Percentiles rank a stretch among this genome's conserved stretches.
phyloP scores from a whole-genome alignment of 192 early-diverging fungal species.

The Backusella liffmaniae region DNA sequence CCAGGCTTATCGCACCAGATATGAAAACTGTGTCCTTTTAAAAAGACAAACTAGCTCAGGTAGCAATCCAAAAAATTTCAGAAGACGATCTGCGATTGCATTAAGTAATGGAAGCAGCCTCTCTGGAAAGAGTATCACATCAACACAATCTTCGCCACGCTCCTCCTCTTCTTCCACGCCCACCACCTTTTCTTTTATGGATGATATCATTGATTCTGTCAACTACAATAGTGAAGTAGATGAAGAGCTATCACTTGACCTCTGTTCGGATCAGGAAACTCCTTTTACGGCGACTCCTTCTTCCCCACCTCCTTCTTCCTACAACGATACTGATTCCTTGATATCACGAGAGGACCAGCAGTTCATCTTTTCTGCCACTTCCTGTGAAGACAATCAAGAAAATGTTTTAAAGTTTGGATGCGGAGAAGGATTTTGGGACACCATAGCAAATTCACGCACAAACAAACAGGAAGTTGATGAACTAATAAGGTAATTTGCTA shows the following conservation, averaged over 20 bases:
- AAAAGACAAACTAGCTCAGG: not conserved
- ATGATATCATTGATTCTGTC: conserved; percentile 8
- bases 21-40: conserved; percentile 10
- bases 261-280: not conserved
- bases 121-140: not conserved
- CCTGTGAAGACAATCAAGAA: not conserved
- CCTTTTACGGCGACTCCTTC: not conserved
- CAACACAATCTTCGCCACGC: not conserved
- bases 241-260: not conserved
- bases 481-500: conserved; percentile 22
- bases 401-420: conserved; percentile 16
- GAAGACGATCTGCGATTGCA: conserved; percentile 13
- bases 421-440: conserved; percentile 29
- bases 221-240: not conserved
- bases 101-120: not conserved
- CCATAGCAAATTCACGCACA: conserved; percentile 7
- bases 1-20: conserved; percentile 5
- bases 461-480: conserved; percentile 19
- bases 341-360: not conserved
- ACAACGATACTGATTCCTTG: not conserved
- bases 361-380: not conserved
- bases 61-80: not conserved
- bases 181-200: not conserved
- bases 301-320: not conserved
- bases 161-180: not conserved